These are phyloP conservation scores for Globisporangium irregulare DNA, from an alignment of 352 stramenopile species.

Conservation along the genomic window DNA sequence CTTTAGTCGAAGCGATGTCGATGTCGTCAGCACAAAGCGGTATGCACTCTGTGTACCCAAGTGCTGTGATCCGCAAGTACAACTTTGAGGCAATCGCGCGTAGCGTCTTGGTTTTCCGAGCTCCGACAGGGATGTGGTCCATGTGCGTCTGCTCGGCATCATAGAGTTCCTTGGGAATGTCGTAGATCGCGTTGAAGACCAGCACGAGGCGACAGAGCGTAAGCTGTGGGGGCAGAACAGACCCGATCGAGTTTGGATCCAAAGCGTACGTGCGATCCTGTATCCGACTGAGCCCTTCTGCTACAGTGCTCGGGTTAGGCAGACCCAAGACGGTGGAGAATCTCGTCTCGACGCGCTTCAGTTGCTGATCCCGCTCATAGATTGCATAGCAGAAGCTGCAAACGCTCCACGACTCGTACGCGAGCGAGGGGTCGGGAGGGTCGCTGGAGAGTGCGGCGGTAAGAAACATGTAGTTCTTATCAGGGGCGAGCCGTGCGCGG, in stretches of 20 bases:
- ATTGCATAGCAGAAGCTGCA: slow-evolving; percentile 85
- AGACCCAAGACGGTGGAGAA: slow-evolving; percentile 53
- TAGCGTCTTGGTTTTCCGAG: slow-evolving; percentile 21
- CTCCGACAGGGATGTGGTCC: slow-evolving; percentile 17
- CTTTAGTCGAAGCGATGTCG: slow-evolving; percentile 39
- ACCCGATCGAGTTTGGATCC: slow-evolving; percentile 39
- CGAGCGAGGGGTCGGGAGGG: slow-evolving; percentile 44
- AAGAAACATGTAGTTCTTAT: slow-evolving; percentile 53
- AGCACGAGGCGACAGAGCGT: slow-evolving; percentile 77
- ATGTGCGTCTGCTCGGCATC: slow-evolving; percentile 50
- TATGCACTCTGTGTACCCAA: slow-evolving; percentile 79
- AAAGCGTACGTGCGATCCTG: slow-evolving; percentile 42
- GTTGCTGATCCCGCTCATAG: slow-evolving; percentile 78
- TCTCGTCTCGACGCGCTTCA: slow-evolving; percentile 63
- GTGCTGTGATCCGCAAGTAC: slow-evolving; percentile 68
- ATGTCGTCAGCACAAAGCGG: slow-evolving; percentile 59
- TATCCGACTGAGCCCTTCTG: slow-evolving; percentile 44
- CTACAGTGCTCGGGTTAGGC: slow-evolving; percentile 31
- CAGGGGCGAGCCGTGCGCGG: slow-evolving; percentile 43
- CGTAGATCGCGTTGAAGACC: slow-evolving; percentile 80
- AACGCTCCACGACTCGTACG: slow-evolving; percentile 84
- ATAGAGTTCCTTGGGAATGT: slow-evolving; percentile 74
- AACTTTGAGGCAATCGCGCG: slow-evolving; percentile 33
- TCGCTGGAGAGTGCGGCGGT: slow-evolving; percentile 40
- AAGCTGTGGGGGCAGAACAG: slow-evolving; percentile 54